phyloP scores from a whole-genome alignment of 2,329 filamentous ascomycete genomes.

The Pestalotiopsis sp. region DNA sequence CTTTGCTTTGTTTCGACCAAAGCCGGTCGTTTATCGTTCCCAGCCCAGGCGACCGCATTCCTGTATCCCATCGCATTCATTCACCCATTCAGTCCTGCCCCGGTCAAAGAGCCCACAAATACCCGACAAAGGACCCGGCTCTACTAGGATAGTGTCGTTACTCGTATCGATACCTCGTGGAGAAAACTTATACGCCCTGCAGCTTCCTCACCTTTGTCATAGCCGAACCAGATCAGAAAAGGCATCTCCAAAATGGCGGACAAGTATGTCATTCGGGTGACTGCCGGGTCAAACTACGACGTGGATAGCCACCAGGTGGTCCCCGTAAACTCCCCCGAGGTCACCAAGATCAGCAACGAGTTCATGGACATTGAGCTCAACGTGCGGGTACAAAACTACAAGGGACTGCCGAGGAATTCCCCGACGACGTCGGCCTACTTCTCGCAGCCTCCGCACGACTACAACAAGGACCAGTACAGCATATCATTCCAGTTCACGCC shows the following conservation, averaged over 20 bases:
- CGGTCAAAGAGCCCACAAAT: neutral
- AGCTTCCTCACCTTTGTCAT: neutral
- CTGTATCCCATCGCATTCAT: neutral
- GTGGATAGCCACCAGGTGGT: slow-evolving; percentile 71
- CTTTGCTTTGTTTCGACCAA: neutral
- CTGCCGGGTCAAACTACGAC: slow-evolving; percentile 79
- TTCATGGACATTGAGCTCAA: slow-evolving; percentile 69
- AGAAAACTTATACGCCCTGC: neutral
- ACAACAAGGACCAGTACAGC: slow-evolving; percentile 77
- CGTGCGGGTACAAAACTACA: slow-evolving; percentile 70
- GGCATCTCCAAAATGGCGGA: slow-evolving; percentile 52
- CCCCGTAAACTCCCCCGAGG: slow-evolving; percentile 71
- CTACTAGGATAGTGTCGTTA: neutral
- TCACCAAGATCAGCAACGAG: slow-evolving; percentile 64
- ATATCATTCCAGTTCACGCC: slow-evolving; percentile 79
- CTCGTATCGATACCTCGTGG: neutral
- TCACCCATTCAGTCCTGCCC: neutral
- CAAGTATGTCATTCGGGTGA: slow-evolving; percentile 80
- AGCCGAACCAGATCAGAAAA: too few species aligned
- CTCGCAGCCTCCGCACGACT: slow-evolving; percentile 65
- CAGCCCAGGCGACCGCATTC: neutral
- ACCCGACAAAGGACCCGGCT: neutral
- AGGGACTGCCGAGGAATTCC: slow-evolving; percentile 71
- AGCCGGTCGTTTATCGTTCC: neutral
- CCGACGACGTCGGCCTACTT: slow-evolving; percentile 80